Base-by-base conservation (phyloP, 805 yeast genomes). In the Wickerhamiella occidentalis region DNA sequence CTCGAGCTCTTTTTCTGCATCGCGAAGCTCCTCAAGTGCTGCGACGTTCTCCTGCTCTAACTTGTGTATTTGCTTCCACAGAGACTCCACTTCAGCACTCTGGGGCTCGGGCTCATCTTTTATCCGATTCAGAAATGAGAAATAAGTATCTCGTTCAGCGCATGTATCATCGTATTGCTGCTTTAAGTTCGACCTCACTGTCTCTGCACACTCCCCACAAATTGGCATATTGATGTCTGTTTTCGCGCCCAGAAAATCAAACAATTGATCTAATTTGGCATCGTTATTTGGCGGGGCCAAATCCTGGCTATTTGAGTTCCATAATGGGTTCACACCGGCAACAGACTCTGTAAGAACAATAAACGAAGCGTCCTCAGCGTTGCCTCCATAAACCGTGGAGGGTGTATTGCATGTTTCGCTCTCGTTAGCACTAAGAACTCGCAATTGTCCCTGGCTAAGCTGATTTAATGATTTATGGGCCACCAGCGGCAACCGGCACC, bases 221-320 rank as follows among this genome's bases (percentile, higher is more conserved):
- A 92, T 77, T 0, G 98, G 98, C 59, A 78, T 79, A 54, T 85
- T 94, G 13, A 90, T 73, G 52, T 81, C 86, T 47, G 81, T 80
- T 53, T 82, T 80, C 4, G 75, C 70, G 0, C 92, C 80, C 5
- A 90, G 64, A 1, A 83, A 70, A 54, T 82, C 80, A 61, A 85
- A 87, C 1, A 90, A 74, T 35, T 75, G 76, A 2, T 77, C 77
- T 29, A 86, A 62, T 40, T 45, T 50, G n/a, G 56, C 59, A 3
- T 58, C 49, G 33, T 53, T 26, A 18, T 40, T 48, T 6, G 23
- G 26, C 15, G 29, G 35, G 4, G 37, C 40, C 22, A 26, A 18
- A 5, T 38, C 38, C 21, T 46, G 45, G 8, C 23, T 35, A 4
- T 19, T 6, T 3, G 33, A 28, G 15, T 43, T 43, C 38, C 45